A percentile compares a stretch with the other conserved stretches of the same genome.
These are phyloP conservation scores for Verticillium albo-atrum DNA, from an alignment of 2,329 filamentous ascomycete genomes.

Conservation along the genomic window DNA sequence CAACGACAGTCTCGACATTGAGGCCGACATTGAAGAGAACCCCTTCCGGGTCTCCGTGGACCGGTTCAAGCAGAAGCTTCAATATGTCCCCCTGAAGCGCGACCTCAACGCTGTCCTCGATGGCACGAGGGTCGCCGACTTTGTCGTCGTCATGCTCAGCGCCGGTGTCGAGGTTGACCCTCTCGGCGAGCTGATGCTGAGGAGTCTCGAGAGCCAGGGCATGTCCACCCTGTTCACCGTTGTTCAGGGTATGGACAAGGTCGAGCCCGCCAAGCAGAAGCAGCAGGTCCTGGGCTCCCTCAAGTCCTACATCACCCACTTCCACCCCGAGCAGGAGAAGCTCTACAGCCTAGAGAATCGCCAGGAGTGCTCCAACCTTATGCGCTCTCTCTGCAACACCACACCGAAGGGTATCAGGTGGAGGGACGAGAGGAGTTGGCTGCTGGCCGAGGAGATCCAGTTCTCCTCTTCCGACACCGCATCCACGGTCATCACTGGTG, in stretches of 20 bases:
- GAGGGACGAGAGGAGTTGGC: conserved; percentile 94
- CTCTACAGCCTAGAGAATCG: conserved; percentile 82
- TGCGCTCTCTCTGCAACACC: conserved; percentile 86
- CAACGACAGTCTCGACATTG: conserved; percentile 76
- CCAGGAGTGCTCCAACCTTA: conserved; percentile 86
- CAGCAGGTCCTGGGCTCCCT: conserved; percentile 74
- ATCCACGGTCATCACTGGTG: conserved; percentile 74
- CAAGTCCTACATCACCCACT: conserved; percentile 90
- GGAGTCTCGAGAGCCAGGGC: conserved; percentile 87
- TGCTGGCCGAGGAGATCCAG: conserved; percentile 78
- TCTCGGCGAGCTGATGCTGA: conserved; percentile 77
- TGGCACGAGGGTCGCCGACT: conserved; percentile 84
- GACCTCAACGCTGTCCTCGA: conserved; percentile 78
- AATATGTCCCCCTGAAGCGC: conserved; percentile 72
- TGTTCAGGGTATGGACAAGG: conserved; percentile 71
- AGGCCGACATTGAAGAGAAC: conserved; percentile 56
- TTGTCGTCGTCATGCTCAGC: conserved; percentile 81
- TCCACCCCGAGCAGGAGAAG: conserved; percentile 89
- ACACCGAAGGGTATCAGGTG: conserved; percentile 92
- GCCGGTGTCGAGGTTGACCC: conserved; percentile 79
- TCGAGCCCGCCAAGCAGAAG: conserved; percentile 76
- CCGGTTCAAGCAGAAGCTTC: conserved; percentile 90
- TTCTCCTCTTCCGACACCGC: conserved; percentile 60
- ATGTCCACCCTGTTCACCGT: conserved; percentile 87
- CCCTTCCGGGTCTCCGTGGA: conserved; percentile 69